Evolutionary conservation across 2,329 filamentous ascomycete species (phyloP), one percentile per base, ranked within the genome.

Genomic region (Paraphaeosphaeria minitans): DNA sequence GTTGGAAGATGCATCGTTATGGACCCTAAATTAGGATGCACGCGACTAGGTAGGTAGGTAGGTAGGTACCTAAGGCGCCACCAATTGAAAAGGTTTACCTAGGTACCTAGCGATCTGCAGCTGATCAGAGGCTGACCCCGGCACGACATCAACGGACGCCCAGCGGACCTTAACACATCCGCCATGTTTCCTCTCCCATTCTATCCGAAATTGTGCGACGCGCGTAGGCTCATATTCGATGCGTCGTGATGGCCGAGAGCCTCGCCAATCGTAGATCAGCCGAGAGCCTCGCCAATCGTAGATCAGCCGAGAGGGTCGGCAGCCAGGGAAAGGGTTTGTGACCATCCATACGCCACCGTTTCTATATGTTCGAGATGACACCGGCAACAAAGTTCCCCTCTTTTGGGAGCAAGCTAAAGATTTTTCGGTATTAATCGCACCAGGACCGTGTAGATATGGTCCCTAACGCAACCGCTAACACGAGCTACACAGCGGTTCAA

Each of bases 281-380:
- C 51, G 21, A 21, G 29, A 5, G 41, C n/a, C 41, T 29, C 19
- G 51, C 51, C 41, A 46, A 45, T 37, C 39, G 39, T 24, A 37
- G 39, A 53, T 53, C 51, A 43, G 19, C 51, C 51, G 41, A 27
- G 27, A 45, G 12, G n/a, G 16, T 21, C 50, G n/a, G 35, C 50
- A 9, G 9, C 46, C 22, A 49, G 14, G 24, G 46, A 31, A 5
- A 27, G 22, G 24, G 22, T 21, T 14, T 37, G 37, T 37, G 37
- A 53, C 31, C 35, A 37, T 22, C 21, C 39, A 33, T 14, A n/a
- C 29, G 12, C 7, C 19, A 21, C 41, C 39, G 3, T 29, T 53
- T 10, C 10, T 61, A 10, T 60, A 52, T 24, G 35, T 62, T 31
- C 22, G 29, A 22, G 60, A 62, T 51, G 55, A 58, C 16, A 43